Percentiles rank a stretch among this genome's conserved stretches.
Evolutionary conservation across 176 grass and related monocot genomes (phyloP).

Genomic region (Hsuehochloa calcarea): DNA sequence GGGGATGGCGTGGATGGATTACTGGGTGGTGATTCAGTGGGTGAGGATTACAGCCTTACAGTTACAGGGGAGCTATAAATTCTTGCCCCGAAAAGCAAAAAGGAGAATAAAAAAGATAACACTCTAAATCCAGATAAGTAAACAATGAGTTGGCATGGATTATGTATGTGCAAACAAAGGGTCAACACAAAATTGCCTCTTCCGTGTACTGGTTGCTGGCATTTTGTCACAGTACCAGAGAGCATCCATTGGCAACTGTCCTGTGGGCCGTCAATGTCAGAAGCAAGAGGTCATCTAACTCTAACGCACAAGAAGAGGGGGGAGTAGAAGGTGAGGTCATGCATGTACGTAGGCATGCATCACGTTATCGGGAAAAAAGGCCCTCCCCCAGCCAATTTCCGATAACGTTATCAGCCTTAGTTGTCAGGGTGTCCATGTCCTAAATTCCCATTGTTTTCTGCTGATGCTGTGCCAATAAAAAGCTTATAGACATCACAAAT

Average conservation of each 20-base stretch:
- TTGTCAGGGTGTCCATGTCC: no score
- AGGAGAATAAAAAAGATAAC: background rate
- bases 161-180: background rate
- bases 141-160: background rate
- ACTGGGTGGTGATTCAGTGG: background rate
- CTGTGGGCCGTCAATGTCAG: background rate
- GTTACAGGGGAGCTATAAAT: background rate
- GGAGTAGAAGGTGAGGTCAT: background rate
- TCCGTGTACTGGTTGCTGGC: background rate
- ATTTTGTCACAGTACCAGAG: background rate
- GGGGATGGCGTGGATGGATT: background rate
- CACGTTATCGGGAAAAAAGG: no score
- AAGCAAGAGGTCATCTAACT: background rate
- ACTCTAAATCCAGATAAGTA: background rate
- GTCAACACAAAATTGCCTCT: background rate
- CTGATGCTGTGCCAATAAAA: background rate
- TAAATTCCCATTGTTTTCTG: background rate
- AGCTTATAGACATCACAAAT: background rate
- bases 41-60: background rate
- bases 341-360: no score
- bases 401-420: no score
- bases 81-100: background rate
- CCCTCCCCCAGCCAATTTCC: no score
- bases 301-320: background rate
- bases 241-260: background rate